Percentiles rank a stretch among this genome's conserved stretches.
phyloP scores from a whole-genome alignment of 345 rosid species.

The Schrenkiella parvula region DNA sequence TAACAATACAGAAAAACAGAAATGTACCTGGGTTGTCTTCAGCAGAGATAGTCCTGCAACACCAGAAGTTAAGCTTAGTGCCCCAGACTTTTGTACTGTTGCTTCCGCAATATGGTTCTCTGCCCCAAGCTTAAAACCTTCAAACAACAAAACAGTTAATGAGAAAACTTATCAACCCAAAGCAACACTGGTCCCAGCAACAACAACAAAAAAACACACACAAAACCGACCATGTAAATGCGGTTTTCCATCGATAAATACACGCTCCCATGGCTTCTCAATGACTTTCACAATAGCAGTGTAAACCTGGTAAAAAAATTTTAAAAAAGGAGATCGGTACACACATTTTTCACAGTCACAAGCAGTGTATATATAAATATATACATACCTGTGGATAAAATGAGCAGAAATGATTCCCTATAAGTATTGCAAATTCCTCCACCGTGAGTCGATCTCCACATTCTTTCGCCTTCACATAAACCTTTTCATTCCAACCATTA shows the following conservation, averaged over 20 bases:
- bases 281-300: conserved; percentile 63
- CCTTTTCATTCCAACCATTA: conserved; percentile 40
- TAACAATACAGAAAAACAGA: background rate
- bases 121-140: conserved; percentile 95
- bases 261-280: conserved; percentile 98
- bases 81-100: conserved; percentile 59
- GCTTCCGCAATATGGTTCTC: conserved; percentile 85
- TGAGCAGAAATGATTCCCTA: conserved; percentile 78
- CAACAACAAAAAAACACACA: background rate
- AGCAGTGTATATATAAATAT: background rate
- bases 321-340: background rate
- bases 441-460: conserved; percentile 60
- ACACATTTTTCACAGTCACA: background rate
- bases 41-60: conserved; percentile 70
- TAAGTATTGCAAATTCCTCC: conserved; percentile 74
- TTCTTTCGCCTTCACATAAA: conserved; percentile 86
- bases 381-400: conserved; percentile 67
- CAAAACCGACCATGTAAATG: conserved; percentile 67
- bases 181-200: background rate
- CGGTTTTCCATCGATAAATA: conserved; percentile 52
- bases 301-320: conserved; percentile 50
- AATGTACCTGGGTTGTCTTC: conserved; percentile 80
- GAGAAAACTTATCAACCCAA: background rate
- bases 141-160: background rate
- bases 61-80: conserved; percentile 59